These are phyloP conservation scores for Globisporangium middletonii DNA, from an alignment of 352 stramenopile species.

Conservation along the genomic window DNA sequence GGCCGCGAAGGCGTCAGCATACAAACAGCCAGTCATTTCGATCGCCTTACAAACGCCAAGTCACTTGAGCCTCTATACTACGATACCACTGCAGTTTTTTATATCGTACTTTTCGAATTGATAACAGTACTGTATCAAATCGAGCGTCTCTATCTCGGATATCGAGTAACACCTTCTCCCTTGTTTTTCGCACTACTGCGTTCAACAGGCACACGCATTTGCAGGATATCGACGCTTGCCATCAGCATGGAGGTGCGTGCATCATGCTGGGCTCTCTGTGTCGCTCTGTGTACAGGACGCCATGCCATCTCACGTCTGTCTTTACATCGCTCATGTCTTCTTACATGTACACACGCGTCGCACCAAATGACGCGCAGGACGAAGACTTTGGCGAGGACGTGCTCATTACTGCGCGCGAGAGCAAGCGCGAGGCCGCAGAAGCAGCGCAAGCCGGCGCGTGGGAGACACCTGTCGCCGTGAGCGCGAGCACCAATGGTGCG, in stretches of 20 bases:
- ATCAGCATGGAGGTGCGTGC: conserved; percentile 17
- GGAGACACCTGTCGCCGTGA: background rate
- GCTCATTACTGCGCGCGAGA: conserved; percentile 26
- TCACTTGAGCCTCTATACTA: background rate
- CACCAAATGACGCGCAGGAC: conserved; percentile 24
- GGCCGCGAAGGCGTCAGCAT: conserved; percentile 64
- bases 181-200: background rate
- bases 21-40: conserved; percentile 50
- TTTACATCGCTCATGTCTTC: background rate
- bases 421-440: conserved; percentile 12
- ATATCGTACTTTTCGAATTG: too few species aligned
- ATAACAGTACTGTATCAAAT: too few species aligned
- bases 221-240: background rate
- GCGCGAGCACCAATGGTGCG: background rate
- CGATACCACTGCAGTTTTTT: background rate
- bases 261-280: background rate
- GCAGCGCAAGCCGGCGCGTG: conserved; percentile 5
- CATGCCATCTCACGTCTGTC: too few species aligned
- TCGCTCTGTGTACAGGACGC: background rate
- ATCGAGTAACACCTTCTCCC: background rate
- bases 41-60: background rate
- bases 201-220: background rate
- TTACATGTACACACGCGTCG: conserved; percentile 3
- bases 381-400: conserved; percentile 80
- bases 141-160: too few species aligned